A percentile compares a stretch with the other conserved stretches of the same genome.
phyloP scores from a whole-genome alignment of 2,329 filamentous ascomycete genomes.

The Apiospora marii region DNA sequence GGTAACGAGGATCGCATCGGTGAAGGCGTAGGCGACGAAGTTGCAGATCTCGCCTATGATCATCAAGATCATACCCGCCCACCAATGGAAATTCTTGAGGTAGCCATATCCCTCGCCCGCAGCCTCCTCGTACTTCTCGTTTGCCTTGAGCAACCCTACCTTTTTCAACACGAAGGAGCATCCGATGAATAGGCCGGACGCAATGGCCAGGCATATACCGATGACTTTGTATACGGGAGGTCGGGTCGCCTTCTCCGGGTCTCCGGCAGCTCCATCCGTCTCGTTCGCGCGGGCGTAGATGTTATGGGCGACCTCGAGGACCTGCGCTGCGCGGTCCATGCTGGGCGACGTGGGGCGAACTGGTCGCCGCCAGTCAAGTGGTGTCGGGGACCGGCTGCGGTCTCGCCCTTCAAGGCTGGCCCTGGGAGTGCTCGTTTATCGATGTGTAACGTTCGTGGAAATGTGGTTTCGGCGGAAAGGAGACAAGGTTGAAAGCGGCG shows the following conservation, averaged over 20 bases:
- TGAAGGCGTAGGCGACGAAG: conserved; percentile 96
- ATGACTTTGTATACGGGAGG: conserved; percentile 79
- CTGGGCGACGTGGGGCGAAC: conserved; percentile 33
- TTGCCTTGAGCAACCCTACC: conserved; percentile 86
- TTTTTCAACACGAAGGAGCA: conserved; percentile 97
- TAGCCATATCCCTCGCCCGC: conserved; percentile 98
- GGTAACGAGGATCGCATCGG: conserved; percentile 94
- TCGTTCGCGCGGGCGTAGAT: conserved; percentile 53
- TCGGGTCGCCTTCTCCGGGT: conserved; percentile 41
- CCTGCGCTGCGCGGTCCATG: conserved; percentile 49
- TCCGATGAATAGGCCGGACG: conserved; percentile 92
- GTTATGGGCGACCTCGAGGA: conserved; percentile 44
- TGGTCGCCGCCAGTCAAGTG: conserved; percentile 19
- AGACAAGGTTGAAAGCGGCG: neutral
- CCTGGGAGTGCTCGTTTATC: neutral
- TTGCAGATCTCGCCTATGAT: conserved; percentile 97
- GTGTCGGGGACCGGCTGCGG: conserved; percentile 1
- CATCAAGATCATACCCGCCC: conserved; percentile 95
- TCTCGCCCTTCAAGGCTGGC: neutral
- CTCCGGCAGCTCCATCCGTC: conserved; percentile 35
- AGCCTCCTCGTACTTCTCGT: conserved; percentile 94
- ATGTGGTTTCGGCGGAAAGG: neutral
- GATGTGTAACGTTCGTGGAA: neutral
- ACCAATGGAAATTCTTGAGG: conserved; percentile 95
- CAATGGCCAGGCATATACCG: conserved; percentile 84